phyloP scores from a whole-genome alignment of 139 green algal genomes.

The Klebsormidium nitens region DNA sequence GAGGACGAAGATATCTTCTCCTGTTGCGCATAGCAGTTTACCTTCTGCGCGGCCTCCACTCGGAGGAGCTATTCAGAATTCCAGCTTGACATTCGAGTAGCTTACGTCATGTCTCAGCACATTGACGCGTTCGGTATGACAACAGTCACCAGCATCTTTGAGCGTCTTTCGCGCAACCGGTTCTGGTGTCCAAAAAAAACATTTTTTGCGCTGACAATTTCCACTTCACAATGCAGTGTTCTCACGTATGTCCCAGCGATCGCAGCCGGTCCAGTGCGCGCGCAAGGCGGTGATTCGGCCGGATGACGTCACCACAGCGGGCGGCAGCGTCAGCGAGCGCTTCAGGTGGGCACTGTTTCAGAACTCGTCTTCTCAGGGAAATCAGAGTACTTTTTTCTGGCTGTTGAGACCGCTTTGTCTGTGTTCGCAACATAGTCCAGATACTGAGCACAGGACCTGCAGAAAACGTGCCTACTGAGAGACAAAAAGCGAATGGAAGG shows the following conservation, averaged over 20 bases:
- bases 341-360: neutral
- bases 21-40: no score
- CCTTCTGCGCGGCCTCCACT: no score
- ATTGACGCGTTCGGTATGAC: neutral
- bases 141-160: neutral
- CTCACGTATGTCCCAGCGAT: slow-evolving; percentile 27
- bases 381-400: no score
- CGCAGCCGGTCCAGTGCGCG: slow-evolving; percentile 23
- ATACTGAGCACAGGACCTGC: neutral
- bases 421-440: no score
- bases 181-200: no score
- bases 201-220: no score
- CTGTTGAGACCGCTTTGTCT: no score
- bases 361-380: neutral
- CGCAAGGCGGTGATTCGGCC: slow-evolving; percentile 23
- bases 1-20: no score
- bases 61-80: neutral
- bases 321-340: neutral
- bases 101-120: neutral
- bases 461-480: slow-evolving; percentile 3
- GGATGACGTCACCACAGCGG: slow-evolving; percentile 6
- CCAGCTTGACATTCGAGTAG: neutral
- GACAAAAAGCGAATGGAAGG: neutral
- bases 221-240: slow-evolving; percentile 20
- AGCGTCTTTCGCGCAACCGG: no score